These are phyloP conservation scores for Lodderomyces oxycetoniae DNA, from an alignment of 1,139 yeast species.

Conservation along the genomic window DNA sequence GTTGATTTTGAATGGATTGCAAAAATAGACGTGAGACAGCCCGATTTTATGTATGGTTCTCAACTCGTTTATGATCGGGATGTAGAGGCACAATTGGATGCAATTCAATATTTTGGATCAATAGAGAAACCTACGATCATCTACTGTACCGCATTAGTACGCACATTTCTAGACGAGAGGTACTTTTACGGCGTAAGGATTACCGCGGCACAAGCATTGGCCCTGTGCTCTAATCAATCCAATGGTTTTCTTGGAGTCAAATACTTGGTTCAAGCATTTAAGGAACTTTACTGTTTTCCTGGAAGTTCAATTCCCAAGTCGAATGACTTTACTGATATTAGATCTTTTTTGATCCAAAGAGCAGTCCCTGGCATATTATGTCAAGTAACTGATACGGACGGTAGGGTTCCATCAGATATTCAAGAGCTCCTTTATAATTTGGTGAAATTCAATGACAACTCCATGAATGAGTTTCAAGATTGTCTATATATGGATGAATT, in stretches of 20 bases:
- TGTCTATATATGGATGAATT: conserved; percentile 60
- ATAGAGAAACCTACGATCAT: conserved; percentile 53
- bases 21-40: conserved; percentile 73
- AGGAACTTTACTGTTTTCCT: conserved; percentile 67
- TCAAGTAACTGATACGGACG: conserved; percentile 54
- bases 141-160: conserved; percentile 71
- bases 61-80: conserved; percentile 94
- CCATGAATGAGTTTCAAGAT: conserved; percentile 74
- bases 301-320: conserved; percentile 64
- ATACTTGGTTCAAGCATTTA: conserved; percentile 69
- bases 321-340: conserved; percentile 71
- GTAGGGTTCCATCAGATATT: conserved; percentile 63
- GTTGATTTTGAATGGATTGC: conserved; percentile 98
- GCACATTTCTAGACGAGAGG: conserved; percentile 79
- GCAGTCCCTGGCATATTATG: conserved; percentile 64
- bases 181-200: conserved; percentile 87
- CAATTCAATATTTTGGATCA: conserved; percentile 67
- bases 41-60: conserved; percentile 92
- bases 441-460: conserved; percentile 80
- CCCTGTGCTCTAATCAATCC: conserved; percentile 58
- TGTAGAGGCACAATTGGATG: conserved; percentile 91
- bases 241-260: conserved; percentile 66
- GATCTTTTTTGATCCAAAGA: conserved; percentile 64
- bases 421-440: conserved; percentile 64
- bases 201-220: conserved; percentile 81